Percentiles rank a stretch among this genome's conserved stretches.
phyloP scores from a whole-genome alignment of 805 yeast genomes.

The Pichia exigua region DNA sequence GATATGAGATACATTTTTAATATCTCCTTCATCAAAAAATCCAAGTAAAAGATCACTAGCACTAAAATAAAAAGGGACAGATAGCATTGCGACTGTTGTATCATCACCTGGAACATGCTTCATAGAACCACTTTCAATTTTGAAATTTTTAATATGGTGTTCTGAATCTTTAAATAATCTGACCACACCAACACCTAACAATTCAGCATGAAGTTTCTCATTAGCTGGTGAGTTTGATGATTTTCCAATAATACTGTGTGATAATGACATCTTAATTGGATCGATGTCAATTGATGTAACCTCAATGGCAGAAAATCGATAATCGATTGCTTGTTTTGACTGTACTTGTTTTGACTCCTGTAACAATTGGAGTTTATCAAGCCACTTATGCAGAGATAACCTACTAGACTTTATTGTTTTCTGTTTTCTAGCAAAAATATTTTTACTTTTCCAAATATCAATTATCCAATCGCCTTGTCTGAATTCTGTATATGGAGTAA shows the following conservation, averaged over 20 bases:
- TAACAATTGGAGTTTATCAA: background rate
- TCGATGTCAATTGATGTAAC: constrained; percentile 26
- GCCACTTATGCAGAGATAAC: background rate
- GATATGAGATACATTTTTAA: constrained; percentile 56
- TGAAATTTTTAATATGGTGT: constrained; percentile 12
- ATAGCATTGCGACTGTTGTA: constrained; percentile 70
- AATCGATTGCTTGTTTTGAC: constrained; percentile 16
- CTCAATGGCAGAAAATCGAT: constrained; percentile 30
- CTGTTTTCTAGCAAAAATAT: background rate
- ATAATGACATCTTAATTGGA: background rate
- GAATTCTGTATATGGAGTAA: background rate
- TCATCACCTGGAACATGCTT: constrained; percentile 38
- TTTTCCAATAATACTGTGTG: constrained; percentile 4
- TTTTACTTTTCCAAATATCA: background rate
- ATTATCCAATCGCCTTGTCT: constrained; percentile 2
- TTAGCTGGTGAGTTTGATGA: constrained; percentile 6
- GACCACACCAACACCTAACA: constrained; percentile 68
- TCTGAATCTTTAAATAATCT: constrained; percentile 54
- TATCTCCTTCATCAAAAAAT: constrained; percentile 59
- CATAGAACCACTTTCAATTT: constrained; percentile 12
- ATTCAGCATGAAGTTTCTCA: constrained; percentile 50
- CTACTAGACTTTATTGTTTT: background rate
- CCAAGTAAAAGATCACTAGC: constrained; percentile 71
- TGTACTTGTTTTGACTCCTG: background rate
- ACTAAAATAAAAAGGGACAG: constrained; percentile 81